Evolutionary conservation across 2,329 filamentous ascomycete species (phyloP).

Genomic region (Paramyrothecium sp.): DNA sequence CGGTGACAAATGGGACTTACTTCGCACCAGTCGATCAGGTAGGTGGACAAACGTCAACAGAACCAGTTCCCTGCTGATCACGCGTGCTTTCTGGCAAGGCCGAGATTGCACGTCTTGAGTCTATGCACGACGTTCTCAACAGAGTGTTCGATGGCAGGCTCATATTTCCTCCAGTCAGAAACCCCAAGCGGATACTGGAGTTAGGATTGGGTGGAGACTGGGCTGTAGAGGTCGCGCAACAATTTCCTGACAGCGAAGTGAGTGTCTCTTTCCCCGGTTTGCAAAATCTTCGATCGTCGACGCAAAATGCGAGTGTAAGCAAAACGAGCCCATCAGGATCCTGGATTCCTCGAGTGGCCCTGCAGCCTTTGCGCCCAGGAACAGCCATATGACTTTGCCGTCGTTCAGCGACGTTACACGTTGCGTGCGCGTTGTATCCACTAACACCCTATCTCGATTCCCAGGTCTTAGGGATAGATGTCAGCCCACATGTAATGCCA

Average conservation of each 20-base stretch:
- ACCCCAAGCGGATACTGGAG: conserved; percentile 62
- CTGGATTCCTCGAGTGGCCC: too few relatives aligned
- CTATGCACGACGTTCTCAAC: conserved; percentile 62
- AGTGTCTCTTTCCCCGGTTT: conserved; percentile 14
- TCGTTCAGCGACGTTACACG: too few relatives aligned
- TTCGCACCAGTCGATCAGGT: conserved; percentile 73
- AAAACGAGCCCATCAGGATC: too few relatives aligned
- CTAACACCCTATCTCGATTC: background rate
- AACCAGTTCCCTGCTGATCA: conserved; percentile 3
- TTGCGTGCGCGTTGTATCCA: too few relatives aligned
- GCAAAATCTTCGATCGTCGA: background rate
- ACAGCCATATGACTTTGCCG: too few relatives aligned
- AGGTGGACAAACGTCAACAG: conserved; percentile 19
- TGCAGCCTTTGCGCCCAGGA: too few relatives aligned
- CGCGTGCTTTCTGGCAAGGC: conserved; percentile 44
- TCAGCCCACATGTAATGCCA: conserved; percentile 68
- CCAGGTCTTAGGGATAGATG: conserved; percentile 71
- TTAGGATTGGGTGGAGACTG: conserved; percentile 74
- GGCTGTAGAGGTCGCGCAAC: conserved; percentile 66
- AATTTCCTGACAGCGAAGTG: conserved; percentile 65
- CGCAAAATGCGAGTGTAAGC: too few relatives aligned
- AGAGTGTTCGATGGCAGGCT: conserved; percentile 65
- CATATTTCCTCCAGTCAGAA: conserved; percentile 66
- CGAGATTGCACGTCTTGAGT: conserved; percentile 63
- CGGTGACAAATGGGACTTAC: conserved; percentile 63